Evolutionary conservation across 306 rosid genomes (phyloP).

Genomic region (barrel medic (Medicago truncatula)): MtrunA17r5.0-ANR NC_053047.1:10899501-10900000

Average conservation of each 20-base stretch:
- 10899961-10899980: constrained; percentile 90
- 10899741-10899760: constrained; percentile 85
- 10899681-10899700: background rate
- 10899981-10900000: constrained; percentile 65
- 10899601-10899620: background rate
- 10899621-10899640: background rate
- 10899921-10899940: constrained; percentile 73
- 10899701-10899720: constrained; percentile 59
- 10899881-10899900: constrained; percentile 74
- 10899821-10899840: constrained; percentile 97
- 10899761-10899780: constrained; percentile 78
- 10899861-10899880: constrained; percentile 93
- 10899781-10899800: constrained; percentile 92
- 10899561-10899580: background rate
- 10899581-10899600: background rate
- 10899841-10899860: constrained; percentile 89
- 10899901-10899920: constrained; percentile 90
- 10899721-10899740: constrained; percentile 79
- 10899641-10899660: background rate
- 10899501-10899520: too few species aligned
- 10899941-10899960: constrained; percentile 76
- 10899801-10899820: constrained; percentile 91
- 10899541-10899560: background rate
- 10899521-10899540: too few species aligned
- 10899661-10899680: background rate